Evolutionary conservation across 1,284 basidiomycete species (phyloP).

Genomic region (Irpex rosettiformis): DNA sequence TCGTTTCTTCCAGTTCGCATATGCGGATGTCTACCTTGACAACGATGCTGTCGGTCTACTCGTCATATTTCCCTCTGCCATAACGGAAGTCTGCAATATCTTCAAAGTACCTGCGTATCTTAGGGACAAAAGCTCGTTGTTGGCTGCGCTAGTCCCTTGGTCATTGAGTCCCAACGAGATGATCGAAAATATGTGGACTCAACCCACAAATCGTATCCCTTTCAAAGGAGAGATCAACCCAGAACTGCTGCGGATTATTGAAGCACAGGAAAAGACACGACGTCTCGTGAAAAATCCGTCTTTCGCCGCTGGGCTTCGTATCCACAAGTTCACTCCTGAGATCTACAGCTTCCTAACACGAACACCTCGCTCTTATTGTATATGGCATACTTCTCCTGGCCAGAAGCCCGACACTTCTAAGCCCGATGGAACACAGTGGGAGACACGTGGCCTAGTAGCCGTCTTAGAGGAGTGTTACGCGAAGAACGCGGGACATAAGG

Average conservation of each 20-base stretch:
- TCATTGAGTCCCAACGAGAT: constrained; percentile 29
- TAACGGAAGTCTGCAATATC: constrained; percentile 22
- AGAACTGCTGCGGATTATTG: neutral
- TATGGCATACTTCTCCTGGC: constrained; percentile 35
- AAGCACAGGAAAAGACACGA: constrained; percentile 4
- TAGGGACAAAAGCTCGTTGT: constrained; percentile 25
- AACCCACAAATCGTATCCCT: constrained; percentile 6
- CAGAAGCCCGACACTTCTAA: constrained; percentile 17
- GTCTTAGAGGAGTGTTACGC: constrained; percentile 44
- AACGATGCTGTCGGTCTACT: constrained; percentile 37
- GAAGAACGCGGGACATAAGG: constrained; percentile 33
- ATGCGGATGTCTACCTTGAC: constrained; percentile 45
- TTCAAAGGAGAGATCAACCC: constrained; percentile 9
- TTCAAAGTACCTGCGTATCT: constrained; percentile 28
- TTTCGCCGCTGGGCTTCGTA: constrained; percentile 40
- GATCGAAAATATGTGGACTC: constrained; percentile 16
- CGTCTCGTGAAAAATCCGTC: constrained; percentile 19
- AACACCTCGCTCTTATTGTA: constrained; percentile 30
- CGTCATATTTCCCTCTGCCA: constrained; percentile 35
- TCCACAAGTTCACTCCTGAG: constrained; percentile 41
- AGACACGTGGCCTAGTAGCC: constrained; percentile 41
- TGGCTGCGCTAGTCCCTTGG: constrained; percentile 49
- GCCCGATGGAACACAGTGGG: no score
- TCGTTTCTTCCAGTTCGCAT: constrained; percentile 42
- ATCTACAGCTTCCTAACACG: constrained; percentile 40